These are phyloP conservation scores for Skeletonema potamos DNA, from an alignment of 108 stramenopile species.

Conservation along the genomic window DNA sequence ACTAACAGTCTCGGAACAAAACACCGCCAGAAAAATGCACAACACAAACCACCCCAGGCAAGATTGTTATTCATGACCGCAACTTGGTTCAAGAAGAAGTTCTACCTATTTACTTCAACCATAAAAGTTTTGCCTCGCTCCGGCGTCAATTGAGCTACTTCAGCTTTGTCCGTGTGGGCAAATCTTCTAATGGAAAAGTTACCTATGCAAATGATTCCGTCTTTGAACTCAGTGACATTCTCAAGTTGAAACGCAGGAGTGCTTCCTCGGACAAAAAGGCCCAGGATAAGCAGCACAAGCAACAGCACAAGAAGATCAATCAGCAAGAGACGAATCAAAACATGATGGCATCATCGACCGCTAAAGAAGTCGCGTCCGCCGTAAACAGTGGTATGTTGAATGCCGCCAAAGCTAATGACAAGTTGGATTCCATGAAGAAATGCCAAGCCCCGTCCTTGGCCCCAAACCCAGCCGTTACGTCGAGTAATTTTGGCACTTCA, in stretches of 20 bases:
- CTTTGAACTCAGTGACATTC: conserved; percentile 72
- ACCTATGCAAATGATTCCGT: conserved; percentile 79
- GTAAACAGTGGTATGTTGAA: conserved; percentile 16
- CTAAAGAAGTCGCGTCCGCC: conserved; percentile 12
- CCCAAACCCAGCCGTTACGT: not conserved
- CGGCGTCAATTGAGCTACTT: conserved; percentile 87
- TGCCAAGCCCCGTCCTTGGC: too few species aligned
- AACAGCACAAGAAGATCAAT: not conserved
- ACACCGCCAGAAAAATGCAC: not conserved
- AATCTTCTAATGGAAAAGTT: conserved; percentile 66
- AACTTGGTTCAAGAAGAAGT: conserved; percentile 67
- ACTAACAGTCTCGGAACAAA: not conserved
- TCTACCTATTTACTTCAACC: conserved; percentile 83
- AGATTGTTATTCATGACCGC: conserved; percentile 82
- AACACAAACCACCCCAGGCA: conserved; percentile 42
- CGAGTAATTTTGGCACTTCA: not conserved
- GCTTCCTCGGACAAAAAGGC: not conserved
- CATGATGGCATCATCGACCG: not conserved
- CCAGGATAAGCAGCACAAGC: not conserved
- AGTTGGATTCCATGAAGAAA: conserved; percentile 2
- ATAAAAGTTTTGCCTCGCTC: conserved; percentile 84
- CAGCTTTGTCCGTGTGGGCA: conserved; percentile 74
- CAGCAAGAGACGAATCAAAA: not conserved
- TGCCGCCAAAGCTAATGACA: conserved; percentile 22
- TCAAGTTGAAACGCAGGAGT: conserved; percentile 60